phyloP scores from a whole-genome alignment of 164 flowering plant genomes.

The Magnolia sinica region DNA sequence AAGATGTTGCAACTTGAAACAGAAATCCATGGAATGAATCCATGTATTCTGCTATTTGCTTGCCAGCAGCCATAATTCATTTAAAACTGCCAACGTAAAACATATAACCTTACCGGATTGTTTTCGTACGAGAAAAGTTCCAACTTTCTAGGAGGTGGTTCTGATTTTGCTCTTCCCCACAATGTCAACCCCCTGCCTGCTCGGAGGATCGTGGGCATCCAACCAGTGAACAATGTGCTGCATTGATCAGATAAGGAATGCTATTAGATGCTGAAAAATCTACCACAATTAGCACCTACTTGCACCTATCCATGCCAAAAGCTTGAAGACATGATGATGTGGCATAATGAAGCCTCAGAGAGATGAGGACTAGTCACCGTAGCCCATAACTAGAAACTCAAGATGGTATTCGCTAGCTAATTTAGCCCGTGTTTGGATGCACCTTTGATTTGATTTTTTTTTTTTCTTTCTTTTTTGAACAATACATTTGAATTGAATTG shows the following conservation, averaged over 20 bases:
- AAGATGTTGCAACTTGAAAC: background rate
- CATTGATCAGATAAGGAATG: constrained; percentile 2
- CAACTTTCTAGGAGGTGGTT: constrained; percentile 50
- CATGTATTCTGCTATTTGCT: background rate
- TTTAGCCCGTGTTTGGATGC: too few species aligned
- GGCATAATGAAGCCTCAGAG: too few species aligned
- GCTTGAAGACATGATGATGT: too few species aligned
- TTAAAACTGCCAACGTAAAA: background rate
- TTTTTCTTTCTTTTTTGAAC: too few species aligned
- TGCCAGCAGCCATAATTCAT: background rate
- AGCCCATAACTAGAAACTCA: too few species aligned
- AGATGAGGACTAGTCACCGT: too few species aligned
- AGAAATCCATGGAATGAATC: too few species aligned
- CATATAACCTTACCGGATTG: constrained; percentile 41
- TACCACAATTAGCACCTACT: too few species aligned
- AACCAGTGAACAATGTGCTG: constrained; percentile 76
- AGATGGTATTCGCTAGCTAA: too few species aligned
- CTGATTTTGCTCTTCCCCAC: constrained; percentile 52
- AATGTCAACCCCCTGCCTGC: constrained; percentile 79
- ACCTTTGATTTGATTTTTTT: too few species aligned
- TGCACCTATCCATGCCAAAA: too few species aligned
- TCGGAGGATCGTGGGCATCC: constrained; percentile 80
- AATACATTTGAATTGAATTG: too few species aligned
- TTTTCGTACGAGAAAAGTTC: constrained; percentile 77
- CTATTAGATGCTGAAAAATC: background rate